Evolutionary conservation across 1,284 basidiomycete species (phyloP).

Genomic region (Boletus albobrunnescens): DNA sequence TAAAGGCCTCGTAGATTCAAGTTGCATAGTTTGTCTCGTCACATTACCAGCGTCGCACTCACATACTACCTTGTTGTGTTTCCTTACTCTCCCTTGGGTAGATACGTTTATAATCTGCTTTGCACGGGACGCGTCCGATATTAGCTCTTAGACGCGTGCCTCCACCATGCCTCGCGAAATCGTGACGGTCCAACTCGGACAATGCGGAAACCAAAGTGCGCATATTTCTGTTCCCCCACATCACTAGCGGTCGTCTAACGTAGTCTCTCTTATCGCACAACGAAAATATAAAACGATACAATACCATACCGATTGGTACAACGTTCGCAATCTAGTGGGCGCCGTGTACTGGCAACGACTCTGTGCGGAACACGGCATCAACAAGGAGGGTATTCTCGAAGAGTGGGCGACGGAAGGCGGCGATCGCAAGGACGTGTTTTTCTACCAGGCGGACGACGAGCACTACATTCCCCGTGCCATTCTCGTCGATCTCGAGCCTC

Average conservation of each 20-base stretch:
- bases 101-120: slow-evolving; percentile 20
- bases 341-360: slow-evolving; percentile 94
- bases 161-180: slow-evolving; percentile 78
- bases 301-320: too few species aligned
- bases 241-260: neutral
- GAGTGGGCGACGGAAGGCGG: slow-evolving; percentile 93
- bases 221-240: slow-evolving; percentile 22
- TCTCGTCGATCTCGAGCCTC: slow-evolving; percentile 94
- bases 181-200: slow-evolving; percentile 85
- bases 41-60: slow-evolving; percentile 17
- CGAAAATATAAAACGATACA: too few species aligned
- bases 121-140: too few species aligned
- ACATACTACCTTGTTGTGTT: slow-evolving; percentile 29
- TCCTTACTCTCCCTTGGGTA: slow-evolving; percentile 12
- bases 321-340: slow-evolving; percentile 67
- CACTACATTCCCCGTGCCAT: slow-evolving; percentile 98
- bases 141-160: too few species aligned
- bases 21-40: slow-evolving; percentile 18
- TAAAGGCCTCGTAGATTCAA: slow-evolving; percentile 32
- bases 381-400: slow-evolving; percentile 87
- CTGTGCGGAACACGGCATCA: slow-evolving; percentile 95
- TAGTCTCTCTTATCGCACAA: neutral
- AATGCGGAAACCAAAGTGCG: slow-evolving; percentile 95
- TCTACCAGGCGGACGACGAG: slow-evolving; percentile 99
- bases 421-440: slow-evolving; percentile 98